A percentile compares a stretch with the other conserved stretches of the same genome.
These are phyloP conservation scores for Phaeoacremonium minimum DNA, from an alignment of 2,329 filamentous ascomycete genomes.

Conservation along the genomic window DNA sequence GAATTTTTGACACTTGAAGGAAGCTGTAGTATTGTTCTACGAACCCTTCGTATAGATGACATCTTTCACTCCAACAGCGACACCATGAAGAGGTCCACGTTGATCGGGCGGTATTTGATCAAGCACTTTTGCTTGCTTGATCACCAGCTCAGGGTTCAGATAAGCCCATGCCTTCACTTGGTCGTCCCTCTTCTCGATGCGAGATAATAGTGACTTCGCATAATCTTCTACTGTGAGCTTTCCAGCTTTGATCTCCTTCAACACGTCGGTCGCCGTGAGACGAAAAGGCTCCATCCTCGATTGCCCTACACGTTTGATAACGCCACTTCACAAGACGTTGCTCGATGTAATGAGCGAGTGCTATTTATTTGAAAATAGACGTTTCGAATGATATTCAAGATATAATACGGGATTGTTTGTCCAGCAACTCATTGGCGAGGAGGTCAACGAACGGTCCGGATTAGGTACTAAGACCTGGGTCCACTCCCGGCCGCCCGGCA, in stretches of 20 bases:
- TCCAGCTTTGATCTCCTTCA: conserved; percentile 29
- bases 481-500: no score
- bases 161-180: conserved; percentile 47
- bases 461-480: no score
- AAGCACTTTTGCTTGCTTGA: conserved; percentile 43
- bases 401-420: no score
- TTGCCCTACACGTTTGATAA: no score
- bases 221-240: conserved; percentile 44
- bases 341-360: no score
- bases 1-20: no score
- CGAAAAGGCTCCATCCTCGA: not conserved
- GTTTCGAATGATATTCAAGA: no score
- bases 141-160: conserved; percentile 37
- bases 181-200: conserved; percentile 37
- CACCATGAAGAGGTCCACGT: conserved; percentile 51
- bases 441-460: no score
- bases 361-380: no score
- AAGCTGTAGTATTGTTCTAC: not conserved
- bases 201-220: conserved; percentile 38
- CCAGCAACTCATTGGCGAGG: no score
- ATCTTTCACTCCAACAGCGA: conserved; percentile 58
- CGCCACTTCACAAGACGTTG: no score
- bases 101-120: conserved; percentile 41
- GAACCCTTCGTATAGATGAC: conserved; percentile 51
- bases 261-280: conserved; percentile 36